Evolutionary conservation across 306 rosid species (phyloP), one percentile per base, ranked within the genome.

Genomic region (Trifolium pratense): DNA sequence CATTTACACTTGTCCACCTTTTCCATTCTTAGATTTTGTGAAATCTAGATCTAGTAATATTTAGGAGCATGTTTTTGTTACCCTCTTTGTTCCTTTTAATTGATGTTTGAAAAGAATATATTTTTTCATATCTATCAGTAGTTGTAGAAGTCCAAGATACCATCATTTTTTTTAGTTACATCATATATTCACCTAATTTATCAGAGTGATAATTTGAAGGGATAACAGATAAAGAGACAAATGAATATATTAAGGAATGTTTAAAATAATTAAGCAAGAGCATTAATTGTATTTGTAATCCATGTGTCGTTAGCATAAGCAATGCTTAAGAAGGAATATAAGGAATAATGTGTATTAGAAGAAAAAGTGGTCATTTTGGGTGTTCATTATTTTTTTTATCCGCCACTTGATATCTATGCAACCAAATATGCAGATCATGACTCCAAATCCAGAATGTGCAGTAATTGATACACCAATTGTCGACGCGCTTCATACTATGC

Each of bases 401-500:
- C 18, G 51, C 51, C 39, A 20, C 43, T 66, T 81, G 46, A 57
- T 40, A 40, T 70, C 29, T 73, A 32, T 78, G 78, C 71, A 69
- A 70, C 82, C 73, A 75, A 52, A 63, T 69, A 57, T 74, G 71
- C 77, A 95, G 99, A 96, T 95, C 68, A 92, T 95, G 97, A 95
- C 99, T 75, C 97, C 97, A 70, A 90, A 92, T 82, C 99, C 99
- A 76, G 92, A 95, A 80, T 90, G 96, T 58, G 96, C 88, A 8
- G 73, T 89, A 4, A 83, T 87, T 56, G 99, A 95, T 80, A 90
- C 97, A 23, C 89, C 99, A 61, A 95, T 95, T 74, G 97, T 95
- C 58, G 93, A 95, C 77, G 99, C 99, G 57, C 90, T 95, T 81
- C 99, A 95, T 76, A 86, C 86, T 13, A 92, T 95, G 99, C 97